Base-by-base conservation (phyloP, 306 rosid species). In the Lathyrus oleraceus region DNA sequence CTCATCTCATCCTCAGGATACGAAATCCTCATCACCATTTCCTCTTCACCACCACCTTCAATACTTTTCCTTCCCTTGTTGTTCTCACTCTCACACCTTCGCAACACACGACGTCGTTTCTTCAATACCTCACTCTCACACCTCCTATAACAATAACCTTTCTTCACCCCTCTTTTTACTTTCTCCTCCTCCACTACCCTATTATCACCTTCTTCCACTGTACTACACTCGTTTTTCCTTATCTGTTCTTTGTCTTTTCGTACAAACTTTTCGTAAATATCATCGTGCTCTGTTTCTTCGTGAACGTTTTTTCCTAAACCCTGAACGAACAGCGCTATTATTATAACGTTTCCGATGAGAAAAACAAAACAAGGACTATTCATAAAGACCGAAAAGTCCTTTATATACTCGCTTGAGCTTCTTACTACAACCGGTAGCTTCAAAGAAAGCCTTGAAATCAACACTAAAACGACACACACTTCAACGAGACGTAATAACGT, bases 311-410 rank as follows among this genome's bases (percentile, higher is more conserved):
- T 58, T 49, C 38, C 67, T 2, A 80, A 76, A 14, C 72, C 10
- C 74, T 85, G 83, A 9, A 74, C 94, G 19, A 90, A 87, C 12
- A 93, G 81, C 19, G 84, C 72, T 86, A 93, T 85, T 72, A 93
- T 74, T 4, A 93, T 93, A 6, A 71, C 47, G 75, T 93, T 93
- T 48, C 98, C 98, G 1, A 93, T 15, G 0, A 93, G 66, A 17
- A 93, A 93, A 74, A 93, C 87, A 40, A 88, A 88, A 53, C 79
- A 81, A 47, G 94, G 94, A 4, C 83, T 88, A 0, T 79, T 75
- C 61, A 93, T 8, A 69, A 76, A 57, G 15, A 78, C 65, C 0
- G 94, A 79, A 4, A 90, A 40, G 20, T 75, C 86, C 5, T 70
- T 81, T 68, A 93, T 76, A 57, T 78, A 88, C 68, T 78, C 85